These are phyloP conservation scores for Aspergillus sp. DNA, from an alignment of 2,329 filamentous ascomycete genomes.

Conservation along the genomic window DNA sequence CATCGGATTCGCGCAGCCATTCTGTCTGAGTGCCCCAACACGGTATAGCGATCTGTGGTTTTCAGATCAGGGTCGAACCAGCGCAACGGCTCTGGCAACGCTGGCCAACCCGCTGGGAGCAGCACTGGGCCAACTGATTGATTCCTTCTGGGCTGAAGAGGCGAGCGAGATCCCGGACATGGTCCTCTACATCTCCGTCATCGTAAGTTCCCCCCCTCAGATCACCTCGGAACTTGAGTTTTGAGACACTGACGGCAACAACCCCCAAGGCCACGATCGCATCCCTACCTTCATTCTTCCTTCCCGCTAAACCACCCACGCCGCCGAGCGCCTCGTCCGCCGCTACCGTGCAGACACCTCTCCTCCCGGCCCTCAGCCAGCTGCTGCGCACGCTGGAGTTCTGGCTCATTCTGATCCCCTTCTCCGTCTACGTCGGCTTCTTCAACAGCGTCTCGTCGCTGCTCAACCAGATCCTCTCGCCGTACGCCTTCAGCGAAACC, in stretches of 20 bases:
- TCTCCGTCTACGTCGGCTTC: constrained; percentile 79
- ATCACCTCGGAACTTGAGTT: neutral
- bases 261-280: constrained; percentile 58
- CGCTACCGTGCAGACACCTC: constrained; percentile 54
- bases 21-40: constrained; percentile 85
- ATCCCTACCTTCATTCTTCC: constrained; percentile 74
- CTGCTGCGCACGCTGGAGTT: constrained; percentile 67
- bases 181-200: constrained; percentile 81
- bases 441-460: constrained; percentile 91
- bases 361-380: constrained; percentile 53
- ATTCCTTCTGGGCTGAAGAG: constrained; percentile 70
- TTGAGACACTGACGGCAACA: neutral
- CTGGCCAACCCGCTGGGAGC: constrained; percentile 89
- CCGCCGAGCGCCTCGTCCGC: constrained; percentile 69
- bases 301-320: constrained; percentile 73
- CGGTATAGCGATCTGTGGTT: constrained; percentile 96
- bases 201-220: constrained; percentile 54
- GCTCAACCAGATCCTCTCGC: constrained; percentile 83
- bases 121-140: constrained; percentile 82
- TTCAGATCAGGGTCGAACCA: constrained; percentile 76
- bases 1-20: constrained; percentile 85
- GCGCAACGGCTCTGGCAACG: constrained; percentile 80
- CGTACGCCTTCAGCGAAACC: constrained; percentile 80
- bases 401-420: constrained; percentile 79
- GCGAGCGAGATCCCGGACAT: constrained; percentile 70